These are phyloP conservation scores for Catharanthus roseus DNA, from an alignment of 257 asterid genomes.

Conservation along the genomic window DNA sequence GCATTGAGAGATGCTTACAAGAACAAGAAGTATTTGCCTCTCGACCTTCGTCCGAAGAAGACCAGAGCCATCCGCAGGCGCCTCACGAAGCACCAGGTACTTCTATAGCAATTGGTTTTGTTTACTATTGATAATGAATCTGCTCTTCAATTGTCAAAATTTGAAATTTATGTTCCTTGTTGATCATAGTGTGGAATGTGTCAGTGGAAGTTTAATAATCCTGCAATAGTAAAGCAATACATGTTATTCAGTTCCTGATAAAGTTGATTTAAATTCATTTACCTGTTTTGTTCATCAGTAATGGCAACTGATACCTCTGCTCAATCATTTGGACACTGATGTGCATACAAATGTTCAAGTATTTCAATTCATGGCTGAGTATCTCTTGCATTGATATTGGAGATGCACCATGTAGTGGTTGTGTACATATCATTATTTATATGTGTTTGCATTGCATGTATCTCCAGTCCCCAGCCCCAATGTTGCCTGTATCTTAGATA, in stretches of 20 bases:
- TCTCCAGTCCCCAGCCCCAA: too few relatives aligned
- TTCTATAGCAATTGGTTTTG: background rate
- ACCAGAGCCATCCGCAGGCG: constrained; percentile 81
- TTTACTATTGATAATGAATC: background rate
- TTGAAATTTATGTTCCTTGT: background rate
- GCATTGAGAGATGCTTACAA: constrained; percentile 57
- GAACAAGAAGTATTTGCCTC: constrained; percentile 69
- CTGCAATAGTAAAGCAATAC: background rate
- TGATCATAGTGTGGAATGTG: background rate
- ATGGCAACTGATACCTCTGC: background rate
- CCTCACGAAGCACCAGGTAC: constrained; percentile 69
- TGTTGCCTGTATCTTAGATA: too few relatives aligned
- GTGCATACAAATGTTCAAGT: too few relatives aligned
- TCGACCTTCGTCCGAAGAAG: constrained; percentile 79
- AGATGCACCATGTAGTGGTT: too few relatives aligned
- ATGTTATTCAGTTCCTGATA: background rate
- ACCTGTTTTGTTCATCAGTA: background rate
- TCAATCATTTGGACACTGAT: background rate
- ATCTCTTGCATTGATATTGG: too few relatives aligned
- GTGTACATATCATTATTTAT: too few relatives aligned
- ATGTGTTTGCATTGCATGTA: too few relatives aligned
- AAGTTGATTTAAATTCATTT: background rate
- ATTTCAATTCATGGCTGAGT: too few relatives aligned
- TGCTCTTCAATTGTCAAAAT: too few relatives aligned
- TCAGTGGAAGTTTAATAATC: background rate